Percentiles rank a stretch among this genome's conserved stretches.
phyloP scores from a whole-genome alignment of 2,329 filamentous ascomycete species.

The Diaporthe aspalathi region DNA sequence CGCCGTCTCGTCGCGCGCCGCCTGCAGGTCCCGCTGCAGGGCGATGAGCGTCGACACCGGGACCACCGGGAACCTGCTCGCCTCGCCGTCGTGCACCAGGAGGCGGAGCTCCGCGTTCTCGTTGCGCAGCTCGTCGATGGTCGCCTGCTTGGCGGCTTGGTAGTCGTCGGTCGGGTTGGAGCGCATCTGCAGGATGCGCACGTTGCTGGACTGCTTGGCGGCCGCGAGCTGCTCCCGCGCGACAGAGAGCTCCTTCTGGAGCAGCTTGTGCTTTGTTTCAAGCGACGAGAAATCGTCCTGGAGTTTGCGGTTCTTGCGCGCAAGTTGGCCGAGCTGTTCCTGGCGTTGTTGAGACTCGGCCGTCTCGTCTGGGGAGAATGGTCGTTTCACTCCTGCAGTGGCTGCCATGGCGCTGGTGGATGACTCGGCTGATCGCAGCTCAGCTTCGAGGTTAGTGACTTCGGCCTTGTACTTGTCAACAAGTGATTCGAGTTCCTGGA shows the following conservation, averaged over 20 bases:
- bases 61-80: slow-evolving; percentile 69
- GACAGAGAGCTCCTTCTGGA: slow-evolving; percentile 81
- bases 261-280: slow-evolving; percentile 76
- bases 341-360: slow-evolving; percentile 58
- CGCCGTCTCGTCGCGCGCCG: slow-evolving; percentile 74
- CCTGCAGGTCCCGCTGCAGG: slow-evolving; percentile 79
- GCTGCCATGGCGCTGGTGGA: slow-evolving; percentile 47
- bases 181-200: slow-evolving; percentile 85
- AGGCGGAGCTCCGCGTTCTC: slow-evolving; percentile 88
- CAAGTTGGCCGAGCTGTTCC: slow-evolving; percentile 82
- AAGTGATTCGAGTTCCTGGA: slow-evolving; percentile 85
- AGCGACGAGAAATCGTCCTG: slow-evolving; percentile 80
- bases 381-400: slow-evolving; percentile 70
- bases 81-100: slow-evolving; percentile 67
- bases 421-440: slow-evolving; percentile 75
- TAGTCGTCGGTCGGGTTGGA: slow-evolving; percentile 91
- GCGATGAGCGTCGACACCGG: slow-evolving; percentile 82
- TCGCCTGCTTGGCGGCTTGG: slow-evolving; percentile 85
- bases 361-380: slow-evolving; percentile 64
- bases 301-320: slow-evolving; percentile 87
- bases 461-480: slow-evolving; percentile 89
- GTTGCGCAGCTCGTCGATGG: slow-evolving; percentile 79
- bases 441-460: slow-evolving; percentile 77
- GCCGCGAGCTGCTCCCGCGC: slow-evolving; percentile 77
- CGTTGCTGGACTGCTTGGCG: slow-evolving; percentile 75